Evolutionary conservation across 345 rosid genomes (phyloP), one percentile per base, ranked within the genome.

Genomic region (Anastatica hierochuntica): DNA sequence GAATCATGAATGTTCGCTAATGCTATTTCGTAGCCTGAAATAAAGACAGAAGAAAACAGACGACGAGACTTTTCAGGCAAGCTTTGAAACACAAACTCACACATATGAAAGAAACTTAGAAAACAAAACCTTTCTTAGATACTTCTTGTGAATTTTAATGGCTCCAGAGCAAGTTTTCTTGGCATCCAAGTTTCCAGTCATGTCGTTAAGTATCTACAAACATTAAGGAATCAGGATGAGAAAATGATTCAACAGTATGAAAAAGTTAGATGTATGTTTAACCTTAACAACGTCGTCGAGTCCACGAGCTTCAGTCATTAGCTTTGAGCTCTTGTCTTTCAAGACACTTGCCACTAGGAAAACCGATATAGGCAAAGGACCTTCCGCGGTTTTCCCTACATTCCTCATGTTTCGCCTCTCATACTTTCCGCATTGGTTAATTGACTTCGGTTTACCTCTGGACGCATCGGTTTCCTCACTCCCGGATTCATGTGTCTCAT

Each of bases 201-300:
- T 78, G 74, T 88, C 98, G 23, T 92, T 88, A 50, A 88, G 66
- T 63, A 92, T 92, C 98, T 92, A 77, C 1, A 62, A 1, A 10
- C 56, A 55, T 20, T 24, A 31, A 18, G 16, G 0, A 64, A 40
- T 39, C 0, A 2, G 9, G 14, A 36, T 44, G 47, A 13, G 18
- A 8, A n/a, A 36, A 5, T 34, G 6, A 58, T n/a, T 31, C 50
- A 39, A 36, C 20, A 40, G 21, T 37, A 39, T 16, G 14, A 40
- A 24, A 29, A 38, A 15, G 20, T 20, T 36, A 57, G 46, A 16
- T 12, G 23, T 8, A 36, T 45, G 34, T 37, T 20, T 24, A 49
- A 80, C 98, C 97, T 81, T 85, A 61, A 92, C 88, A 33, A 92
- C 95, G 45, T 92, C 98, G 18, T 92, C 98, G 13, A 92, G 80